Evolutionary conservation across 345 rosid genomes (phyloP), one percentile per base, ranked within the genome.

Genomic region (Rhizophora apiculata): DNA sequence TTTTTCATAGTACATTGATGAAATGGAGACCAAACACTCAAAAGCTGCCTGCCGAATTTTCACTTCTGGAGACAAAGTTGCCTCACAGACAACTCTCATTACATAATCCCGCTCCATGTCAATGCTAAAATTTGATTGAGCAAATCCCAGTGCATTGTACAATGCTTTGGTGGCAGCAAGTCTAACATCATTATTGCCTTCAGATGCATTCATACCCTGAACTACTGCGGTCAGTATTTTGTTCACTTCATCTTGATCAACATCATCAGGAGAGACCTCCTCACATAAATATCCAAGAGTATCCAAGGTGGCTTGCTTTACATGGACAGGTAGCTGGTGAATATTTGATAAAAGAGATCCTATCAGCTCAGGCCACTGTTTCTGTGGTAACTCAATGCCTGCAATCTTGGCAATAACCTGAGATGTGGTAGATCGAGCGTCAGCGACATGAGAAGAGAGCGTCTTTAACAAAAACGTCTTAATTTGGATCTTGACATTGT

Each of bases 21-120:
- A 31, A 30, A 61, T 61, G 24, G 64, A 61, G 32, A 61, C 64
- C 64, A 61, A 34, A 61, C 64, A 61, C 48, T 61, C 64, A 61
- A 61, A 61, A 21, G 64, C 64, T 30, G 46, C 37, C 39, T 31
- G 37, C 16, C 48, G 37, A 61, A 61, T 61, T 39, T 61, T 36
- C 24, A 61, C 39, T 36, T 61, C 64, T 16, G 37, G 21, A 39
- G 39, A 61, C 22, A 61, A 16, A 34, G 64, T 36, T 15, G 64
- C 46, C 43, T 61, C 64, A 32, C 64, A 20, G 15, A 61, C 46
- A 20, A 61, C 26, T 36, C 46, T 30, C 64, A 61, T 61, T 31
- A 61, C 19, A 61, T 61, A 61, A 61, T 29, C 46, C 20, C 64
- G 19, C 13, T 61, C 64, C 64, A 61, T 34, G 6, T 61, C 64